Base-by-base conservation (phyloP, 805 yeast genomes). In the Candida ascalaphidarum region DNA sequence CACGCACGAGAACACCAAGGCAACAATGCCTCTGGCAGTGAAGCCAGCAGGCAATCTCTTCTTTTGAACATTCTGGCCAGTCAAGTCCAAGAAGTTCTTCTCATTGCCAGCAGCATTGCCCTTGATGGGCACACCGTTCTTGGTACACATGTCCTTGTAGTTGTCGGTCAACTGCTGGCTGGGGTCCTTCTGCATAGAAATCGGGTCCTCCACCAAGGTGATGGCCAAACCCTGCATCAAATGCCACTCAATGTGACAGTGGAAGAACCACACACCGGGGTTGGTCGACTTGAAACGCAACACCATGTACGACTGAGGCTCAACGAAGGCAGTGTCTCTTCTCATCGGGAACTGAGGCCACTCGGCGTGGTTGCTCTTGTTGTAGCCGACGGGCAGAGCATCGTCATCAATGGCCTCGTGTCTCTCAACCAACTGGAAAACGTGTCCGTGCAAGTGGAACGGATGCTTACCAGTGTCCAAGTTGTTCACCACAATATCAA, bases 201-300 rank as follows among this genome's bases (percentile, higher is more conserved):
- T 41, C 17, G 98, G 98, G 31, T 85, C 95, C 61, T 89, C 98
- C 30, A 89, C 61, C 24, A 92, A 61, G 8, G 68, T 65, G 31
- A 86, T 44, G 9, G 94, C 94, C 45, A 89, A 71, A 48, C 98
- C 98, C 65, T 92, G 97, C 48, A 77, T 71, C 67, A 89, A 71
- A 64, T 92, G 98, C 98, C 98, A 89, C 55, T 92, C 97, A 48
- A 92, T 81, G 55, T 89, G 98, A 61, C 98, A 89, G 64, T 89
- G 98, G 94, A 92, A 92, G 56, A 78, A 74, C 98, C 97, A 89
- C 24, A 88, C 88, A 65, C 98, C 98, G 18, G 97, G 98, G 56
- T 92, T 92, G 52, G 81, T 78, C 30, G 97, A 94, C 48, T 71
- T 74, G 68, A 86, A 89, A 52, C 97, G 74, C 37, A 89, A 49